These are phyloP conservation scores for Tricholoma hemisulphureum DNA, from an alignment of 768 basidiomycete species.

Conservation along the genomic window DNA sequence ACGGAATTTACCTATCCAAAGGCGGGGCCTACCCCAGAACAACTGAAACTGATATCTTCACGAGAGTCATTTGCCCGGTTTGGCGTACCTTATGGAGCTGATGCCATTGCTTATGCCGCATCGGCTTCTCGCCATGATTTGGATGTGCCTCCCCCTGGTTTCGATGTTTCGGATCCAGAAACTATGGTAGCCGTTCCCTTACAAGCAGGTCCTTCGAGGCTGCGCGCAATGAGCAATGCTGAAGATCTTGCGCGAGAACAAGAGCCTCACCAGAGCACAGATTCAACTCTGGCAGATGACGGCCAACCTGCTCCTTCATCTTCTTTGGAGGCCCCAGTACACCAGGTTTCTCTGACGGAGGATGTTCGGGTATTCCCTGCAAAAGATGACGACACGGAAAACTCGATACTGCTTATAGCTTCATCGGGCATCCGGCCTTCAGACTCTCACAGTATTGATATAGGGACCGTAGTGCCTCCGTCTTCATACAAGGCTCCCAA, in stretches of 20 bases:
- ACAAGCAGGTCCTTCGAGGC: slow-evolving; percentile 25
- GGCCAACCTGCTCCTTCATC: not conserved
- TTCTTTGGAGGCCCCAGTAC: not conserved
- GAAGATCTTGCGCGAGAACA: slow-evolving; percentile 8
- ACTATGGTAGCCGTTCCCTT: slow-evolving; percentile 13
- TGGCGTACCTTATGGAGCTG: slow-evolving; percentile 73
- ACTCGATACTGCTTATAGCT: not conserved
- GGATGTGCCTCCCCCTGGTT: slow-evolving; percentile 53
- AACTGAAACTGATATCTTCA: slow-evolving; percentile 67
- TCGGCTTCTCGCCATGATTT: slow-evolving; percentile 45
- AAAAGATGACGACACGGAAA: not conserved
- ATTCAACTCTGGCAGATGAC: not conserved
- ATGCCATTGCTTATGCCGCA: slow-evolving; percentile 64
- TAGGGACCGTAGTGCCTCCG: slow-evolving; percentile 4
- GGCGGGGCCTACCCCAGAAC: slow-evolving; percentile 59
- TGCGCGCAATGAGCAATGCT: slow-evolving; percentile 26
- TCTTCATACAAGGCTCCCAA: slow-evolving; percentile 16
- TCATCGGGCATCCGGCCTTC: not conserved
- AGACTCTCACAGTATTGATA: not conserved
- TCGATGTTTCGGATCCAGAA: slow-evolving; percentile 33
- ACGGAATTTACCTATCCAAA: slow-evolving; percentile 71
- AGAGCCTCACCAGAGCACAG: not conserved
- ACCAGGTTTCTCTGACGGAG: not conserved
- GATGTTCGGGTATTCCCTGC: not conserved
- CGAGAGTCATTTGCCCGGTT: slow-evolving; percentile 66